A percentile compares a stretch with the other conserved stretches of the same genome.
Conservation (phyloP, 1,284 basidiomycete species). For the Testicularia cyperi region DNA sequence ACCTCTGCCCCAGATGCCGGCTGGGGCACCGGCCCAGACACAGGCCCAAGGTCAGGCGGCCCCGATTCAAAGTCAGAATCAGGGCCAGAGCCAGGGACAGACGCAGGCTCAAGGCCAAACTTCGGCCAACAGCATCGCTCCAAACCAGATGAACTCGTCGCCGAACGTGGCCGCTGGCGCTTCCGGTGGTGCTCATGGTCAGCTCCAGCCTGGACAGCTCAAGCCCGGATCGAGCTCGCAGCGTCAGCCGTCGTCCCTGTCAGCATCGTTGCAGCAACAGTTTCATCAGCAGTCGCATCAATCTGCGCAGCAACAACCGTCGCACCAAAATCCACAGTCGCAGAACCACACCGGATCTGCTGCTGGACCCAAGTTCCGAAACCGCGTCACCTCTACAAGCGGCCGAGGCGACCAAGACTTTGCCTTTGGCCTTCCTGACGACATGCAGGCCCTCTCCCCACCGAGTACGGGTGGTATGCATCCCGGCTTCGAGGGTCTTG, state of each 20-base stretch:
- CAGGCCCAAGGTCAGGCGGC: neutral
- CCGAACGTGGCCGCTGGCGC: neutral
- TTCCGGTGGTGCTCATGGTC: no score
- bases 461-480: conserved; percentile 6
- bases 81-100: neutral
- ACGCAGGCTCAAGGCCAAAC: neutral
- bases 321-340: conserved; percentile 3
- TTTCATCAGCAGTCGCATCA: neutral
- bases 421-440: conserved; percentile 69
- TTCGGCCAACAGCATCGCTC: no score
- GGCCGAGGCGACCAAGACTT: conserved; percentile 78
- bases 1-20: conserved; percentile 30
- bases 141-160: no score
- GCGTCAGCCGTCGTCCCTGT: no score
- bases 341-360: no score
- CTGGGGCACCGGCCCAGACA: no score
- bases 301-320: neutral
- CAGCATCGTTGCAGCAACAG: neutral
- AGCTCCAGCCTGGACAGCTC: neutral
- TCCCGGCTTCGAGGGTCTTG: conserved; percentile 10
- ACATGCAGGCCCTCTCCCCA: conserved; percentile 52
- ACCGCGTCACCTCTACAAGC: conserved; percentile 65
- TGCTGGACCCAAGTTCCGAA: conserved; percentile 4
- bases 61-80: neutral
- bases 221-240: neutral